phyloP scores from a whole-genome alignment of 176 grass and related monocot species.

The Hsuehochloa calcarea region DNA sequence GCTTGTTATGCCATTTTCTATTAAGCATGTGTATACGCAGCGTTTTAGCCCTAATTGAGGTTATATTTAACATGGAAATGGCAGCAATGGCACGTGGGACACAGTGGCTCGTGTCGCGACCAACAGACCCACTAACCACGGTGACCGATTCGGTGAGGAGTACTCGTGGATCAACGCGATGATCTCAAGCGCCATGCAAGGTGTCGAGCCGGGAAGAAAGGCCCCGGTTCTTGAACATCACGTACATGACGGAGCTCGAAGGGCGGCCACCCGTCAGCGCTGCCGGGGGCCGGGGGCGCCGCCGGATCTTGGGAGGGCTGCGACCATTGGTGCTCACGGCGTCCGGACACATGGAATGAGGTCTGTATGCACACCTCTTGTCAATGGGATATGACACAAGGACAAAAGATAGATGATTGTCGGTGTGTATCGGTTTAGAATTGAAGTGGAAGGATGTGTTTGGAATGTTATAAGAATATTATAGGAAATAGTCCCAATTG shows the following conservation, averaged over 20 bases:
- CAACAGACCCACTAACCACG: too few relatives aligned
- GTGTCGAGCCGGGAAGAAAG: not conserved
- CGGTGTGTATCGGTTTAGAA: too few relatives aligned
- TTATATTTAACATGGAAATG: too few relatives aligned
- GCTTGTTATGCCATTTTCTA: too few relatives aligned
- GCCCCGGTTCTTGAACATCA: conserved; percentile 37
- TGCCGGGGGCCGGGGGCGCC: conserved; percentile 32
- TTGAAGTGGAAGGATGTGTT: too few relatives aligned
- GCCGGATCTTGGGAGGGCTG: conserved; percentile 64
- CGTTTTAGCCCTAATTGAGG: too few relatives aligned
- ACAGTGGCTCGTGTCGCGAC: too few relatives aligned
- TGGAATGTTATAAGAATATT: too few relatives aligned
- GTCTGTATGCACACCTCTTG: conserved; percentile 37
- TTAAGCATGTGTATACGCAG: too few relatives aligned
- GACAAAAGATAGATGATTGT: not conserved
- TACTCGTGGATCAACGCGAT: conserved; percentile 39
- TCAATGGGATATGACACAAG: conserved; percentile 21
- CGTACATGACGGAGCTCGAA: conserved; percentile 38
- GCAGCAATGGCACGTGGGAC: too few relatives aligned
- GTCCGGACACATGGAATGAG: conserved; percentile 88
- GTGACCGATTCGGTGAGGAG: not conserved
- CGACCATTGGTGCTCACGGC: conserved; percentile 96
- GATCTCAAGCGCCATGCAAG: not conserved
- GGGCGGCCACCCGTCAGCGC: conserved; percentile 36
- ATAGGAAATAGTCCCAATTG: too few relatives aligned